phyloP scores from a whole-genome alignment of 2,329 filamentous ascomycete species.

The Calonectria leucothoes region DNA sequence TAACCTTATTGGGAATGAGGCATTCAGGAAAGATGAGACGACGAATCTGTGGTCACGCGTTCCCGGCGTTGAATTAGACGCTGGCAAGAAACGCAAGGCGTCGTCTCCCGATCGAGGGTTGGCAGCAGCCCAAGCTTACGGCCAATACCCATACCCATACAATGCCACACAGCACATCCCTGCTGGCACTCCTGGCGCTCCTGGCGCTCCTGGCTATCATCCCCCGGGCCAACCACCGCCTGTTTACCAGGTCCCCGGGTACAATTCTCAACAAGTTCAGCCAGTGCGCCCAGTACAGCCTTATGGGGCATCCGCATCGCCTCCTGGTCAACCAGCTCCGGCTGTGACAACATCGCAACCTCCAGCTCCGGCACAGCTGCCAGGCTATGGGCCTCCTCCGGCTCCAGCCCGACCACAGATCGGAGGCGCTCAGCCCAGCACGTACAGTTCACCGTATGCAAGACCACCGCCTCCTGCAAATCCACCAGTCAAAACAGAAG shows the following conservation, averaged over 20 bases:
- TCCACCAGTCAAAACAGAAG: constrained; percentile 44
- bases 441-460: constrained; percentile 53
- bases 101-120: constrained; percentile 62
- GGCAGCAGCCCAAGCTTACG: constrained; percentile 51
- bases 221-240: constrained; percentile 47
- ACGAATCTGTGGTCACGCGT: constrained; percentile 69
- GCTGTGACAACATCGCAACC: constrained; percentile 41
- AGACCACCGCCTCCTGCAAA: constrained; percentile 46
- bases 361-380: constrained; percentile 48
- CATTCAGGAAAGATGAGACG: constrained; percentile 68
- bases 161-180: constrained; percentile 49
- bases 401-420: constrained; percentile 49
- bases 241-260: constrained; percentile 50
- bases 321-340: constrained; percentile 40
- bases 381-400: constrained; percentile 50
- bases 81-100: constrained; percentile 70
- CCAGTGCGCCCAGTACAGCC: constrained; percentile 44
- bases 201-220: constrained; percentile 47
- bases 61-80: constrained; percentile 68
- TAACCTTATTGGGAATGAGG: constrained; percentile 71
- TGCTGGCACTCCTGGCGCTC: constrained; percentile 42
- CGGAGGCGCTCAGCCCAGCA: constrained; percentile 45
- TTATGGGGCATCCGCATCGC: constrained; percentile 44
- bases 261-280: constrained; percentile 45
- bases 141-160: constrained; percentile 51